These are phyloP conservation scores for Helianthus tuberosus DNA, from an alignment of 129 eudicot genomes.

Conservation along the genomic window DNA sequence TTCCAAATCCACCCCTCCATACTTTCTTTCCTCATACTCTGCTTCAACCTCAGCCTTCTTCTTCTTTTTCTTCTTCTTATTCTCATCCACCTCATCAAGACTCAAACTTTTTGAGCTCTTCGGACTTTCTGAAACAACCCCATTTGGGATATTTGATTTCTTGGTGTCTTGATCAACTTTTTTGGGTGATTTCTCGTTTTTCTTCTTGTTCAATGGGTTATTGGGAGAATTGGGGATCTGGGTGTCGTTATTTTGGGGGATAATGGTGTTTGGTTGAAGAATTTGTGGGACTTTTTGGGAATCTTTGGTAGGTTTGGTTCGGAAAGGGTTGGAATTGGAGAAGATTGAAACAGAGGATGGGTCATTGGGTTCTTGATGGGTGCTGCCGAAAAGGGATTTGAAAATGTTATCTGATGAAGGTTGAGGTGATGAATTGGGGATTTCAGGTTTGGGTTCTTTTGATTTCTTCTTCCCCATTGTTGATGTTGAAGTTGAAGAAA, in stretches of 20 bases:
- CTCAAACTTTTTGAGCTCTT: constrained; percentile 1
- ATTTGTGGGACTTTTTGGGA: constrained; percentile 29
- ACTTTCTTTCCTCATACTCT: constrained; percentile 68
- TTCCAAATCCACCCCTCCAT: constrained; percentile 53
- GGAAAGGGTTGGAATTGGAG: constrained; percentile 72
- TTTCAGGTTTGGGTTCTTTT: constrained; percentile 37
- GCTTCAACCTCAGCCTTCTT: constrained; percentile 90
- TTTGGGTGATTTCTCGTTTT: constrained; percentile 30
- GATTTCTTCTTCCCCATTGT: constrained; percentile 50
- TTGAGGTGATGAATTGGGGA: constrained; percentile 26
- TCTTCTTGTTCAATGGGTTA: constrained; percentile 32
- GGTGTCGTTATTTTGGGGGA: constrained; percentile 17
- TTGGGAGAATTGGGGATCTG: constrained; percentile 28
- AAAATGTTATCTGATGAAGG: constrained; percentile 53
- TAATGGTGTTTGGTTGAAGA: constrained; percentile 24
- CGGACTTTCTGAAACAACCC: not conserved
- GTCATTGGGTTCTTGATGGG: constrained; percentile 27
- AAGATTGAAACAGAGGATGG: constrained; percentile 54
- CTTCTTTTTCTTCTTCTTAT: constrained; percentile 72
- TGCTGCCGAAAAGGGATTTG: constrained; percentile 67
- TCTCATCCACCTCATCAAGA: constrained; percentile 32
- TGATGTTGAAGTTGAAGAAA: not conserved
- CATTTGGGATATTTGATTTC: constrained; percentile 39
- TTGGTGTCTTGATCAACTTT: constrained; percentile 22
- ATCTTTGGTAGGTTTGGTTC: constrained; percentile 46